A percentile compares a stretch with the other conserved stretches of the same genome.
phyloP scores from a whole-genome alignment of 2,329 filamentous ascomycete genomes.

The Trichoderma gracile region DNA sequence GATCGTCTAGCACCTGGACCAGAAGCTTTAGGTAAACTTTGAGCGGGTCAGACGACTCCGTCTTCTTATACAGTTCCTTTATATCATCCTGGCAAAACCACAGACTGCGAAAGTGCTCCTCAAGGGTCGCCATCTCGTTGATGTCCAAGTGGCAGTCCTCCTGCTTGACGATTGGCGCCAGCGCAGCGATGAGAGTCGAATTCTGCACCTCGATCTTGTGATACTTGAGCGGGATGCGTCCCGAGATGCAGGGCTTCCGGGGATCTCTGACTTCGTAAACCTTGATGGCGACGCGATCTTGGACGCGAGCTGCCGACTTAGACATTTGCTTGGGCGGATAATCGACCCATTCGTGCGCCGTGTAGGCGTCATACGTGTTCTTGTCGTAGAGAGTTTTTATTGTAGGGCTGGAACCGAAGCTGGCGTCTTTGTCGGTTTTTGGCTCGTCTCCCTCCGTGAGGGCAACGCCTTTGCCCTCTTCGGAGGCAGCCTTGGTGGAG shows the following conservation, averaged over 20 bases:
- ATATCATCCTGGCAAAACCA: constrained; percentile 50
- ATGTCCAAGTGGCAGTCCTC: constrained; percentile 44
- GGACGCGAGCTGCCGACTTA: constrained; percentile 39
- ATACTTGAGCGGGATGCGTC: constrained; percentile 43
- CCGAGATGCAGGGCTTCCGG: constrained; percentile 43
- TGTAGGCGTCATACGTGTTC: constrained; percentile 29
- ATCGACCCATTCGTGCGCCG: constrained; percentile 42
- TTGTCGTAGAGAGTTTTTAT: constrained; percentile 47
- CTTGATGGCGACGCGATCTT: constrained; percentile 47
- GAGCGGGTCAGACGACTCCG: constrained; percentile 34
- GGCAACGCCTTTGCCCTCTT: constrained; percentile 24
- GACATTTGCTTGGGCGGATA: constrained; percentile 47
- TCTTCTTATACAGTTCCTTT: constrained; percentile 35
- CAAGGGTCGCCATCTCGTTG: constrained; percentile 41
- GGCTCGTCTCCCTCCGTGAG: neutral
- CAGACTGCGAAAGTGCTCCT: constrained; percentile 44
- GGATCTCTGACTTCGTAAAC: constrained; percentile 50
- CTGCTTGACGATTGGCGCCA: constrained; percentile 47
- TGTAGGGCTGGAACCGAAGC: constrained; percentile 35
- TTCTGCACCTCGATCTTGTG: constrained; percentile 48
- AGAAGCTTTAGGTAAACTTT: constrained; percentile 45
- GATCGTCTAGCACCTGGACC: constrained; percentile 44
- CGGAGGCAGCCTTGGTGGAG: constrained; percentile 21
- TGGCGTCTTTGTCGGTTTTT: constrained; percentile 31
- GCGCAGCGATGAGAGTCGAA: constrained; percentile 42